A percentile compares a stretch with the other conserved stretches of the same genome.
These are phyloP conservation scores for Metarhizium humberi DNA, from an alignment of 2,329 filamentous ascomycete species.

Conservation along the genomic window DNA sequence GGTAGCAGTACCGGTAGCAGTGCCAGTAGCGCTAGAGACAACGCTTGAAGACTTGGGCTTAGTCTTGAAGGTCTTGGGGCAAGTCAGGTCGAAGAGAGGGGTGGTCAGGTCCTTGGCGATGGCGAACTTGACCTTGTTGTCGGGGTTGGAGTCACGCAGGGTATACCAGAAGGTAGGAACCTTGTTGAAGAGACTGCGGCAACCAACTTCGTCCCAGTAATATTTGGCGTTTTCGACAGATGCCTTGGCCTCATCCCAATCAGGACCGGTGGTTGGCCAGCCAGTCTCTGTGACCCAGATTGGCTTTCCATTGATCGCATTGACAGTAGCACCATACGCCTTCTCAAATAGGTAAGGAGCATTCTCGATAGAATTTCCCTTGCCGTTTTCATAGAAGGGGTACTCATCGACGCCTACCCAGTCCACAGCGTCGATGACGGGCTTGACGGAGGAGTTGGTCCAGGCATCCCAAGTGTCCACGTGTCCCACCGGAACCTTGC, in stretches of 20 bases:
- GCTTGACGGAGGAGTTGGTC: conserved; percentile 48
- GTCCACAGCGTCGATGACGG: conserved; percentile 53
- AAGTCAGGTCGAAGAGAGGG: conserved; percentile 44
- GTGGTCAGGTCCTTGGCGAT: conserved; percentile 44
- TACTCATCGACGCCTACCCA: conserved; percentile 58
- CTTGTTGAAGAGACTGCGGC: conserved; percentile 46
- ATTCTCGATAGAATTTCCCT: conserved; percentile 47
- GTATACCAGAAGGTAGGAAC: conserved; percentile 53
- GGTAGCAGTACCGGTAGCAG: background rate
- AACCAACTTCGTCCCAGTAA: conserved; percentile 56
- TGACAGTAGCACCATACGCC: conserved; percentile 34
- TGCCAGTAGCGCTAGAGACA: background rate
- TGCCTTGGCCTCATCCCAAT: conserved; percentile 45
- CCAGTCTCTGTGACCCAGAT: conserved; percentile 58
- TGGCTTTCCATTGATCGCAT: conserved; percentile 40
- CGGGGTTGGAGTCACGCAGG: conserved; percentile 51
- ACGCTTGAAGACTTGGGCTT: conserved; percentile 12
- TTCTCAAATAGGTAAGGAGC: conserved; percentile 44
- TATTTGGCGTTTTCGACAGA: conserved; percentile 49
- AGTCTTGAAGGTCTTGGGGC: conserved; percentile 34
- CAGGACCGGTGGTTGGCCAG: conserved; percentile 49
- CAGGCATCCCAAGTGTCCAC: conserved; percentile 61
- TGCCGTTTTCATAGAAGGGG: conserved; percentile 53
- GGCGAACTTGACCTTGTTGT: conserved; percentile 48
- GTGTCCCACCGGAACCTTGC: conserved; percentile 48